Evolutionary conservation across 345 rosid species (phyloP), one percentile per base, ranked within the genome.

Genomic region (Brassica juncea): DNA sequence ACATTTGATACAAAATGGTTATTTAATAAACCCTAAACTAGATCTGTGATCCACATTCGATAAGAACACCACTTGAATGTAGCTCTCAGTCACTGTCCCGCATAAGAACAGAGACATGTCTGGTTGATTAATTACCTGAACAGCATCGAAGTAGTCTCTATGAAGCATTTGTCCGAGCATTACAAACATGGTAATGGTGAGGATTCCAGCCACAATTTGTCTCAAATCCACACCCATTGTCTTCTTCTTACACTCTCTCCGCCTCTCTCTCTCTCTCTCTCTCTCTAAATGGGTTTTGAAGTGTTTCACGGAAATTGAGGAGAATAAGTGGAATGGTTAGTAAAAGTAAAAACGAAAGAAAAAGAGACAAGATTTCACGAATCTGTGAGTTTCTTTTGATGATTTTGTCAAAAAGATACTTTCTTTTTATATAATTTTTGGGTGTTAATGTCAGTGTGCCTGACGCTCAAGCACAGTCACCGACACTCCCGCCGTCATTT

Each of bases 131-230:
- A 31, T 72, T 86, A 94, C 98, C 72, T 87, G 84, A 79, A 79
- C 74, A 35, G 91, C 83, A 85, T 91, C 97, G 66, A 90, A 86
- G 84, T 67, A 92, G 77, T 96, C 99, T 80, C 99, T 84, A 81
- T 93, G 94, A 88, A 95, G 90, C 99, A 95, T 95, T 72, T 90
- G 85, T 5, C 91, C 98, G 58, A 95, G 98, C 99, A 95, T 91
- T 4, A 95, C 91, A 71, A 95, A 95, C 99, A 95, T 92, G 30
- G 99, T 90, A 60, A 93, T 79, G 2, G 98, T 93, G 78, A 95
- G 87, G 32, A 95, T 85, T 49, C 91, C 99, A 69, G 99, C 99
- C 23, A 93, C 89, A 21, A 91, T 94, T 79, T 93, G 99, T 83
- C 98, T 90, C 88, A 95, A 87, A 91, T 95, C 98, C 37, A 92